Evolutionary conservation across 352 stramenopile genomes (phyloP).

Genomic region (Phytophthora ohioensis): DNA sequence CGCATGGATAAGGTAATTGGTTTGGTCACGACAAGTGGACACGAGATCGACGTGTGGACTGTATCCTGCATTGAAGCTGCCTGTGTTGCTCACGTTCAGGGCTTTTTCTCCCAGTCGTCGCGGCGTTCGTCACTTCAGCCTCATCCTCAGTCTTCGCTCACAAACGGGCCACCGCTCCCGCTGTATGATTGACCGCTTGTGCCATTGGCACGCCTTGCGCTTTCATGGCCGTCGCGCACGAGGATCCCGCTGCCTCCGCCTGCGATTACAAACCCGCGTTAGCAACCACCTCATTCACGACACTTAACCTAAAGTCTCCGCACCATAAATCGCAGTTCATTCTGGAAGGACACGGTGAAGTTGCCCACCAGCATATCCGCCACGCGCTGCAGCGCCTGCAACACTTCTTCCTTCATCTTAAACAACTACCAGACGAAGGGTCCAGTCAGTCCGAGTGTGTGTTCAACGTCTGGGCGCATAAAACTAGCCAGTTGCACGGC

Average conservation of each 20-base stretch:
- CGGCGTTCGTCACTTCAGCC: conserved; percentile 10
- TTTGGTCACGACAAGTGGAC: conserved; percentile 10
- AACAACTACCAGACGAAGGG: neutral
- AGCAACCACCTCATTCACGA: neutral
- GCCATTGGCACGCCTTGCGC: conserved; percentile 79
- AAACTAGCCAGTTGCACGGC: too few relatives aligned
- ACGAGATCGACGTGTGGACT: conserved; percentile 13
- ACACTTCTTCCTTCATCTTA: conserved; percentile 72
- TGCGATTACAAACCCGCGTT: conserved; percentile 32
- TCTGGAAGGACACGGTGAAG: conserved; percentile 87
- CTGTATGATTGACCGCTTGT: conserved; percentile 75
- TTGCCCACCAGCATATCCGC: conserved; percentile 82
- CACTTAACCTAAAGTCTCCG: neutral
- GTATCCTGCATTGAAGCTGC: conserved; percentile 19
- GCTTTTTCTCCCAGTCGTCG: conserved; percentile 20
- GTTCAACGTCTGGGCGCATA: too few relatives aligned
- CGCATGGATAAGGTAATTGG: conserved; percentile 21
- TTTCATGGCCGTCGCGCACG: conserved; percentile 65
- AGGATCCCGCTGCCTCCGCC: conserved; percentile 76
- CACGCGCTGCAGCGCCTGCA: conserved; percentile 66
- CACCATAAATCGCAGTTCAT: conserved; percentile 90
- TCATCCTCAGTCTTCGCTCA: conserved; percentile 21
- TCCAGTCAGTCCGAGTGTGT: too few relatives aligned
- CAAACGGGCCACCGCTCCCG: conserved; percentile 67
- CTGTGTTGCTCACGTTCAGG: conserved; percentile 14